These are phyloP conservation scores for Nemania sp. DNA, from an alignment of 2,329 filamentous ascomycete genomes.

Conservation along the genomic window DNA sequence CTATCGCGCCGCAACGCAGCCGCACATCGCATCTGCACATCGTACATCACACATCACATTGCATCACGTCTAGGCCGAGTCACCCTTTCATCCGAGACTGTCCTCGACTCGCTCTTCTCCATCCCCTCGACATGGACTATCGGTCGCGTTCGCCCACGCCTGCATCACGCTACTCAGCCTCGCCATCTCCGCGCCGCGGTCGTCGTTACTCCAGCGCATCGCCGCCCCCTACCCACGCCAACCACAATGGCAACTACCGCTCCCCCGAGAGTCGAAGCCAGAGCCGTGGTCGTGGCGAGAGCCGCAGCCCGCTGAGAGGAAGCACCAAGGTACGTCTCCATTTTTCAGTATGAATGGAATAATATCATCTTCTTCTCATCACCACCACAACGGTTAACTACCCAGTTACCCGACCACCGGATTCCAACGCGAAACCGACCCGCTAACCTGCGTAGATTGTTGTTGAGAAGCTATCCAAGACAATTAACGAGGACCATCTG, in stretches of 20 bases:
- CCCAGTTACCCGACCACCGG: neutral
- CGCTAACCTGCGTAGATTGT: slow-evolving; percentile 74
- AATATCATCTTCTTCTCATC: neutral
- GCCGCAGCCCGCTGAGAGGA: slow-evolving; percentile 49
- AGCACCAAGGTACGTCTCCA: slow-evolving; percentile 48
- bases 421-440: neutral
- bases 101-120: neutral
- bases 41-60: slow-evolving; percentile 15
- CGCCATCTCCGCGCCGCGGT: slow-evolving; percentile 50
- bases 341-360: no score
- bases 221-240: slow-evolving; percentile 47
- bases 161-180: slow-evolving; percentile 55
- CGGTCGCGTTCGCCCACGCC: slow-evolving; percentile 53
- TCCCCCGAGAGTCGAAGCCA: slow-evolving; percentile 42
- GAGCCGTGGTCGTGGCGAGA: slow-evolving; percentile 46
- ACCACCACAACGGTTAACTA: neutral
- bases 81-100: neutral
- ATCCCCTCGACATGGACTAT: slow-evolving; percentile 45
- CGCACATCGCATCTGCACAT: neutral
- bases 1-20: neutral
- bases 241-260: slow-evolving; percentile 53
- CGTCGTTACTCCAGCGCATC: slow-evolving; percentile 50
- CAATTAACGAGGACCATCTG: slow-evolving; percentile 88
- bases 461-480: slow-evolving; percentile 94
- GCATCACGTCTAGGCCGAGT: slow-evolving; percentile 7